These are phyloP conservation scores for Tulasnella sp. DNA, from an alignment of 768 basidiomycete species.

Conservation along the genomic window DNA sequence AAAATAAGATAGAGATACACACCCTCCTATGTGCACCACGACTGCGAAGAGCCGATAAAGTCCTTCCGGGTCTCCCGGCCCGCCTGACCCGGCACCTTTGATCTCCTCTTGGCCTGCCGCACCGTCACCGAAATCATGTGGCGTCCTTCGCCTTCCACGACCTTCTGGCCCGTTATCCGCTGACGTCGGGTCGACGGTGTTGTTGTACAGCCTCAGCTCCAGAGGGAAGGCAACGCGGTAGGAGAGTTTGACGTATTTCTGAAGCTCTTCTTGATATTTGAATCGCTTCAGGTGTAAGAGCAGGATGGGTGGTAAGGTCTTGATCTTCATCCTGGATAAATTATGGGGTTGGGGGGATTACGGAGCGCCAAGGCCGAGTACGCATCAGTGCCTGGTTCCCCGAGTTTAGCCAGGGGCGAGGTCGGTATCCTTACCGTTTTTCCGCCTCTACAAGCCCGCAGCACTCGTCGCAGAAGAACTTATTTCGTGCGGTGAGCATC, in stretches of 20 bases:
- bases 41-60: constrained; percentile 93
- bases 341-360: not conserved
- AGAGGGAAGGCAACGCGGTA: constrained; percentile 97
- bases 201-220: constrained; percentile 83
- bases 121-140: constrained; percentile 10
- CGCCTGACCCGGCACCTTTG: constrained; percentile 23
- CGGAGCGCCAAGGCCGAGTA: not conserved
- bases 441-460: constrained; percentile 97
- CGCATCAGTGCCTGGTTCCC: constrained; percentile 5
- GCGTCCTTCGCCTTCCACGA: constrained; percentile 10
- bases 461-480: constrained; percentile 97
- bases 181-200: constrained; percentile 67
- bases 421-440: constrained; percentile 65
- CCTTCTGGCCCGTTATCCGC: constrained; percentile 11
- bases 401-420: not conserved
- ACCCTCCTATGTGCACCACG: constrained; percentile 99
- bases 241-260: constrained; percentile 88
- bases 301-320: constrained; percentile 89
- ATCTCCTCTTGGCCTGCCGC: not conserved
- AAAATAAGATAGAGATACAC: constrained; percentile 39
- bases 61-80: constrained; percentile 73
- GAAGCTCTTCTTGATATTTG: constrained; percentile 93
- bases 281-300: constrained; percentile 96
- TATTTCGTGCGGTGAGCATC: constrained; percentile 97
- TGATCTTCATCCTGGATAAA: constrained; percentile 88